Conservation (phyloP, 768 basidiomycete genomes). For the Termitomyces sp. region DNA sequence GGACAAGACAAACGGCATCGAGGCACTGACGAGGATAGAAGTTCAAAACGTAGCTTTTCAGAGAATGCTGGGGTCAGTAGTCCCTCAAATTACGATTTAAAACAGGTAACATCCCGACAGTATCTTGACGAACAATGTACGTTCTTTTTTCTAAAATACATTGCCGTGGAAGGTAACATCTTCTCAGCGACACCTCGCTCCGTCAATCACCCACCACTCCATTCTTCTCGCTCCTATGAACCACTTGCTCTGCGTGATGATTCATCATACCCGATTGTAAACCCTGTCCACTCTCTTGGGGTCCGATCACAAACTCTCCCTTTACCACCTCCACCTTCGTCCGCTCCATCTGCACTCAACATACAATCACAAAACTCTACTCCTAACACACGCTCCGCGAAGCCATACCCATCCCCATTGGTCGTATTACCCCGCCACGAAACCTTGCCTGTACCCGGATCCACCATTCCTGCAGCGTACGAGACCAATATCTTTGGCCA, state of each 20-base stretch:
- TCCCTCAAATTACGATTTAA: constrained; percentile 6
- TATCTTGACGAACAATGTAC: constrained; percentile 36
- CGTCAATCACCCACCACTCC: constrained; percentile 24
- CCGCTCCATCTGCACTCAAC: constrained; percentile 14
- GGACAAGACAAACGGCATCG: constrained; percentile 25
- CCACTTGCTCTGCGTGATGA: constrained; percentile 25
- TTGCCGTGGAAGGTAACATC: constrained; percentile 9
- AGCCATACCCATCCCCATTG: constrained; percentile 33
- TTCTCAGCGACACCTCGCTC: constrained; percentile 24
- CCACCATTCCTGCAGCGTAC: constrained; percentile 24
- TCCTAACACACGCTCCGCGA: constrained; percentile 19
- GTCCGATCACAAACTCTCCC: constrained; percentile 16
- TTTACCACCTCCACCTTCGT: constrained; percentile 19
- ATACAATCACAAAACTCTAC: constrained; percentile 11
- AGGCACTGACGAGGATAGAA: constrained; percentile 14
- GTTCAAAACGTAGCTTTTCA: constrained; percentile 23
- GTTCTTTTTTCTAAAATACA: constrained; percentile 11
- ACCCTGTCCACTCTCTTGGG: constrained; percentile 9
- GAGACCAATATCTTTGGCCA: constrained; percentile 24
- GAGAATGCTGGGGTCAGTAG: constrained; percentile 16
- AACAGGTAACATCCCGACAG: constrained; percentile 21
- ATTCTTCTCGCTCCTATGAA: constrained; percentile 37
- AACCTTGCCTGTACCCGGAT: constrained; percentile 25
- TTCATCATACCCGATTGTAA: constrained; percentile 19
- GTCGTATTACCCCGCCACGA: constrained; percentile 33